Percentiles rank a stretch among this genome's conserved stretches.
Conservation (phyloP, 129 eudicot species). For the Mikania micrantha region DNA sequence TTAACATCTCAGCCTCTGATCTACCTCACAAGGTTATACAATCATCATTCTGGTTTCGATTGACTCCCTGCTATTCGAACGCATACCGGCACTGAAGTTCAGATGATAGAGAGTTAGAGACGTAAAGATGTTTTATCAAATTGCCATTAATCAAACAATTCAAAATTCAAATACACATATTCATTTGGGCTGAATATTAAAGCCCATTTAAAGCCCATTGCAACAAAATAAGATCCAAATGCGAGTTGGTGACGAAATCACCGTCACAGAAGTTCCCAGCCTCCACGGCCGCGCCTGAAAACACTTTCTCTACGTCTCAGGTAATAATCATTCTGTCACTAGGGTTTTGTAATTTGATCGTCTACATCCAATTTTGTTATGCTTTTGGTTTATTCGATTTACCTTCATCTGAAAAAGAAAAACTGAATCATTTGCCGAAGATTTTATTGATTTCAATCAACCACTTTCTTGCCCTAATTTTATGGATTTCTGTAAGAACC, state of each 20-base stretch:
- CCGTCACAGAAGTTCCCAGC: slow-evolving; percentile 15
- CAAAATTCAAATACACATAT: no score
- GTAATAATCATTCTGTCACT: background rate
- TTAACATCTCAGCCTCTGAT: no score
- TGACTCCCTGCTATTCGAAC: no score
- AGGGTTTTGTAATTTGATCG: slow-evolving; percentile 9
- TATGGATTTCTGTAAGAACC: background rate
- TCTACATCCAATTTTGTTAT: background rate
- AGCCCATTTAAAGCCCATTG: no score
- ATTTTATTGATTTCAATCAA: background rate
- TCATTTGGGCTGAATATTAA: no score
- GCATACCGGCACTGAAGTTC: no score
- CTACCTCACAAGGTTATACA: no score
- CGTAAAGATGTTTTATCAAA: no score
- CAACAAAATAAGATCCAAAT: no score
- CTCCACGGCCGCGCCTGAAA: slow-evolving; percentile 4
- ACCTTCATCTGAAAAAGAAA: background rate
- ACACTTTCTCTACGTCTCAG: background rate
- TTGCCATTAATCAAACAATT: no score
- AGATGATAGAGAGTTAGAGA: no score
- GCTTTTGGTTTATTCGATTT: background rate
- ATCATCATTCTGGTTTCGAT: no score
- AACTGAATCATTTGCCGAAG: background rate
- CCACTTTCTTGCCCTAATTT: slow-evolving; percentile 12
- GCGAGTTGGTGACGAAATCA: slow-evolving; percentile 18